Percentiles rank a stretch among this genome's conserved stretches.
These are phyloP conservation scores for Hysterium pulicare DNA, from an alignment of 2,329 filamentous ascomycete genomes.

Conservation along the genomic window DNA sequence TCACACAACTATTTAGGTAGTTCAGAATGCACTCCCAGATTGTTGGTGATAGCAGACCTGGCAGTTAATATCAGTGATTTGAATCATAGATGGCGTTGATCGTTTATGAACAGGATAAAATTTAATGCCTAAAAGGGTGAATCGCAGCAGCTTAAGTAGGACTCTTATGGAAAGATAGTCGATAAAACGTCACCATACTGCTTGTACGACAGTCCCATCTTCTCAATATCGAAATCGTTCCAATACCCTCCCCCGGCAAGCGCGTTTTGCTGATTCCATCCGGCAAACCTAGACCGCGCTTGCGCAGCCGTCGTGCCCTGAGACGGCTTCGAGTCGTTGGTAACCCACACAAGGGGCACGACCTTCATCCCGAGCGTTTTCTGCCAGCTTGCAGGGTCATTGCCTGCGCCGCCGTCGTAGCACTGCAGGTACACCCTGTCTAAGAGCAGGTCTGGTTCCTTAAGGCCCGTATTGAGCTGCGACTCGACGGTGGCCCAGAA, in stretches of 20 bases:
- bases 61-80: too few species aligned
- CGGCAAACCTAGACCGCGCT: constrained; percentile 33
- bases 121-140: too few species aligned
- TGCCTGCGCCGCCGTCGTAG: constrained; percentile 45
- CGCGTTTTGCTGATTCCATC: constrained; percentile 29
- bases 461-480: constrained; percentile 21
- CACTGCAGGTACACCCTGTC: constrained; percentile 46
- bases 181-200: constrained; percentile 27
- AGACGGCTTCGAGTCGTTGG: constrained; percentile 46
- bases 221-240: constrained; percentile 49
- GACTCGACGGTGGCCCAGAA: constrained; percentile 38
- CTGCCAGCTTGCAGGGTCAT: constrained; percentile 42
- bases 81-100: too few species aligned
- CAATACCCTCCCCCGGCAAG: constrained; percentile 45
- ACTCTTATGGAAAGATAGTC: constrained; percentile 11
- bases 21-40: too few species aligned
- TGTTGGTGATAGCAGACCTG: too few species aligned
- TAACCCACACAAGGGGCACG: constrained; percentile 46
- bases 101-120: too few species aligned
- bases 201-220: constrained; percentile 40
- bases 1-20: too few species aligned
- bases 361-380: constrained; percentile 39
- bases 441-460: constrained; percentile 30
- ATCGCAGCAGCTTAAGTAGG: not conserved
- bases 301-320: constrained; percentile 39